Conservation (phyloP, 306 rosid genomes). For the Lablab purpureus region DNA sequence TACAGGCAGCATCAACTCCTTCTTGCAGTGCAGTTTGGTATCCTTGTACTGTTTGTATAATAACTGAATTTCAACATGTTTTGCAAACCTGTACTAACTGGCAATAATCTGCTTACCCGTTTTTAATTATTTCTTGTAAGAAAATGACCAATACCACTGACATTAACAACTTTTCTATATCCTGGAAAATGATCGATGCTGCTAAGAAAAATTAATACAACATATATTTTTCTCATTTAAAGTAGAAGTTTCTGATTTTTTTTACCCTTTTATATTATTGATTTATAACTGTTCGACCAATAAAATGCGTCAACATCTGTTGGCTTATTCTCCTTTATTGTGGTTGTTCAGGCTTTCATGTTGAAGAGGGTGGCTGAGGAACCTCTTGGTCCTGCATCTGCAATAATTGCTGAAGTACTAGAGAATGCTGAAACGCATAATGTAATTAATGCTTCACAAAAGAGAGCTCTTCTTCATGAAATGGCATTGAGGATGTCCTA, state of each 20-base stretch:
- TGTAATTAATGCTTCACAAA: constrained; percentile 89
- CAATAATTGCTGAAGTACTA: constrained; percentile 92
- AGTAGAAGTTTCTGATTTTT: constrained; percentile 9
- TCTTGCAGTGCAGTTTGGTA: constrained; percentile 4
- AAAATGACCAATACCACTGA: constrained; percentile 11
- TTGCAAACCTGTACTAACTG: constrained; percentile 13
- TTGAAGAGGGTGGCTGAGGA: constrained; percentile 91
- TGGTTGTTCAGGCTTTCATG: constrained; percentile 88
- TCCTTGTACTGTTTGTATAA: constrained; percentile 30
- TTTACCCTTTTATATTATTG: constrained; percentile 12
- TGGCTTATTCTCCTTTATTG: constrained; percentile 29
- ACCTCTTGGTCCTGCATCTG: constrained; percentile 99
- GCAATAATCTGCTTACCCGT: constrained; percentile 17
- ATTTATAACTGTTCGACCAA: constrained; percentile 11
- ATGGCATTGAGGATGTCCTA: constrained; percentile 91
- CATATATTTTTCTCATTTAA: constrained; percentile 2
- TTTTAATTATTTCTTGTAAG: constrained; percentile 13
- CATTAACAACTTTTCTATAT: constrained; percentile 20
- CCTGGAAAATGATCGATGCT: constrained; percentile 25
- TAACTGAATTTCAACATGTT: constrained; percentile 29
- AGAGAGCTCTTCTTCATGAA: constrained; percentile 95
- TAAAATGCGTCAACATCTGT: constrained; percentile 8
- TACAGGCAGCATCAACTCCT: constrained; percentile 7
- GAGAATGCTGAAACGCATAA: constrained; percentile 90
- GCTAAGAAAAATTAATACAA: background rate